Evolutionary conservation across 108 stramenopile genomes (phyloP).

Genomic region (Pseudonitzschia delicatissima): DNA sequence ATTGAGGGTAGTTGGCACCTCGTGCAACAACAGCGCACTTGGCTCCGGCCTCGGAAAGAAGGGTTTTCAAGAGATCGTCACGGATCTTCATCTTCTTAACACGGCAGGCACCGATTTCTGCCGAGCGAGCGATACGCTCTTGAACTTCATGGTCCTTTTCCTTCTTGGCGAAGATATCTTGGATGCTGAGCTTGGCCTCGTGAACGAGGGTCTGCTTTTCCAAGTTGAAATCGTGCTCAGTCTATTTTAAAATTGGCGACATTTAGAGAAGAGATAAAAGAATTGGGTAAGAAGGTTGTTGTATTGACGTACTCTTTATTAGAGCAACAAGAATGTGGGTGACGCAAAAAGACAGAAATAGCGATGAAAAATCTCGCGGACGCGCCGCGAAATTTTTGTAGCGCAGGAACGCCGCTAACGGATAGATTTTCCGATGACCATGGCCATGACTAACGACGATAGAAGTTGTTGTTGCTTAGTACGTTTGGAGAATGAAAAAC

Average conservation of each 20-base stretch:
- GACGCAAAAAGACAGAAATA: neutral
- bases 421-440: conserved; percentile 4
- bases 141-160: conserved; percentile 94
- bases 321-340: neutral
- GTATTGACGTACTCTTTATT: neutral
- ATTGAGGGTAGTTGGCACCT: conserved; percentile 87
- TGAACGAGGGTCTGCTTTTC: conserved; percentile 99
- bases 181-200: conserved; percentile 95
- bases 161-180: conserved; percentile 97
- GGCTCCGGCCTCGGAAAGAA: conserved; percentile 71
- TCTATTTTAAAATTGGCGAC: conserved; percentile 32
- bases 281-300: neutral
- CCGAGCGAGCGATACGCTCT: conserved; percentile 90
- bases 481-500: neutral
- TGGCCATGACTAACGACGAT: neutral
- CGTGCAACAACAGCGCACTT: conserved; percentile 79
- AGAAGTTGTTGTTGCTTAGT: neutral
- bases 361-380: neutral
- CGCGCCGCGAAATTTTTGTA: neutral
- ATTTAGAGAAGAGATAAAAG: neutral
- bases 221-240: conserved; percentile 97
- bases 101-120: conserved; percentile 93
- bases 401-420: neutral
- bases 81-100: conserved; percentile 97
- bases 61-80: conserved; percentile 85